A percentile compares a stretch with the other conserved stretches of the same genome.
These are phyloP conservation scores for Populus hybrid DNA, from an alignment of 441 rosid species.

Conservation along the genomic window DNA sequence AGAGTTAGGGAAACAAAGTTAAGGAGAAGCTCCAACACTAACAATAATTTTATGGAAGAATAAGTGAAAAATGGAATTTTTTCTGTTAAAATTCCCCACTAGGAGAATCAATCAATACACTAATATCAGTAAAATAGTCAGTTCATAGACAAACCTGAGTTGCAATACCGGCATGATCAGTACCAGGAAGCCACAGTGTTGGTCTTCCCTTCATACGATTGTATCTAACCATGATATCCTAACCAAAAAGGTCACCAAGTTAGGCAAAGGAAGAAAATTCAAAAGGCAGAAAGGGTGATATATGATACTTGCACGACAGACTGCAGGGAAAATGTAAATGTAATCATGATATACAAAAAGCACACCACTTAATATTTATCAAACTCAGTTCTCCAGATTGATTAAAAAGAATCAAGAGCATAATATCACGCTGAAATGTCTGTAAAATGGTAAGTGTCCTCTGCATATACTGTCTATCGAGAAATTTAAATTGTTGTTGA, in stretches of 20 bases:
- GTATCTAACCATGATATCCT: slow-evolving; percentile 96
- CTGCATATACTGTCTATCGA: not conserved
- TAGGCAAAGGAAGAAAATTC: slow-evolving; percentile 5
- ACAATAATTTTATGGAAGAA: not conserved
- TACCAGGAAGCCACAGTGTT: slow-evolving; percentile 97
- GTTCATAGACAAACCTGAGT: slow-evolving; percentile 71
- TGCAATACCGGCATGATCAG: slow-evolving; percentile 99
- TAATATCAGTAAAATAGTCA: slow-evolving; percentile 11
- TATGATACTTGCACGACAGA: not conserved
- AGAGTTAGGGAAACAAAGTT: not conserved
- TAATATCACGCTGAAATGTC: too few relatives aligned
- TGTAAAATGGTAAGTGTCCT: not conserved
- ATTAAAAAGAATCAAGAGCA: not conserved
- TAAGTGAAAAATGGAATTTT: not conserved
- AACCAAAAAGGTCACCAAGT: slow-evolving; percentile 23
- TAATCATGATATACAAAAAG: not conserved
- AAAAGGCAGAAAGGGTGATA: not conserved
- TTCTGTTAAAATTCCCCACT: not conserved
- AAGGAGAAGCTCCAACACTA: not conserved
- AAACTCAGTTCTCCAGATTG: not conserved
- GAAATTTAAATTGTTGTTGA: too few relatives aligned
- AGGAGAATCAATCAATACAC: not conserved
- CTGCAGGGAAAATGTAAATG: not conserved
- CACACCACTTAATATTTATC: not conserved
- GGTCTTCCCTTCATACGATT: slow-evolving; percentile 94